A percentile compares a stretch with the other conserved stretches of the same genome.
phyloP scores from a whole-genome alignment of 2,329 filamentous ascomycete genomes.

The Microcera coccophila region DNA sequence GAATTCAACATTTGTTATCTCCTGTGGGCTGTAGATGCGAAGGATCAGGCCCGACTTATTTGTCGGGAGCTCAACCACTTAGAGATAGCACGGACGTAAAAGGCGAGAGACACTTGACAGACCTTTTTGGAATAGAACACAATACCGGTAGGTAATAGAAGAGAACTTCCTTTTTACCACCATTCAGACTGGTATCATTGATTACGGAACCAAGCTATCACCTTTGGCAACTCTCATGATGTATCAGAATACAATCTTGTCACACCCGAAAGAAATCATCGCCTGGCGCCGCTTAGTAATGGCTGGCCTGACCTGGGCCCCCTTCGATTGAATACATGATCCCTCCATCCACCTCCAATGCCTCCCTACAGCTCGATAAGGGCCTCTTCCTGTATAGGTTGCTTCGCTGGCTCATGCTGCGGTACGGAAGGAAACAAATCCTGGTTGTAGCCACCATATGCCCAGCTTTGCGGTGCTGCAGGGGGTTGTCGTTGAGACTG shows the following conservation, averaged over 20 bases:
- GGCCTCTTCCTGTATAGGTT: slow-evolving; percentile 66
- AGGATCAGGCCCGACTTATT: too few species aligned
- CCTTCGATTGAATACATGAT: too few species aligned
- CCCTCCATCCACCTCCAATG: not conserved
- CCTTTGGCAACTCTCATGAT: slow-evolving; percentile 6
- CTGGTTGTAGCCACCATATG: slow-evolving; percentile 51
- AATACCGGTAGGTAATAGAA: too few species aligned
- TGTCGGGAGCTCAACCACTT: too few species aligned
- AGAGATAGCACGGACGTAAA: too few species aligned
- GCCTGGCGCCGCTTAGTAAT: slow-evolving; percentile 5
- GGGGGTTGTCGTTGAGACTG: not conserved
- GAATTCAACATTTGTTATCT: not conserved
- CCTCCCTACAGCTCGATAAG: slow-evolving; percentile 66
- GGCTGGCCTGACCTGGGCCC: too few species aligned
- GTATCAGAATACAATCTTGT: slow-evolving; percentile 11
- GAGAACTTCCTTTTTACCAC: not conserved
- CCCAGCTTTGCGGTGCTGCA: slow-evolving; percentile 39
- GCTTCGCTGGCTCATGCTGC: slow-evolving; percentile 38
- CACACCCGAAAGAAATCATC: slow-evolving; percentile 6
- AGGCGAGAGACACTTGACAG: too few species aligned
- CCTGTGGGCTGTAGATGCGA: too few species aligned
- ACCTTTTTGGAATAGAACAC: too few species aligned
- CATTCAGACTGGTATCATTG: slow-evolving; percentile 1
- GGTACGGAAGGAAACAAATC: slow-evolving; percentile 63
- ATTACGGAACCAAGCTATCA: slow-evolving; percentile 5